Conservation (phyloP, 495 filamentous ascomycete genomes). For the Hypoxylon crocopeplum region DNA sequence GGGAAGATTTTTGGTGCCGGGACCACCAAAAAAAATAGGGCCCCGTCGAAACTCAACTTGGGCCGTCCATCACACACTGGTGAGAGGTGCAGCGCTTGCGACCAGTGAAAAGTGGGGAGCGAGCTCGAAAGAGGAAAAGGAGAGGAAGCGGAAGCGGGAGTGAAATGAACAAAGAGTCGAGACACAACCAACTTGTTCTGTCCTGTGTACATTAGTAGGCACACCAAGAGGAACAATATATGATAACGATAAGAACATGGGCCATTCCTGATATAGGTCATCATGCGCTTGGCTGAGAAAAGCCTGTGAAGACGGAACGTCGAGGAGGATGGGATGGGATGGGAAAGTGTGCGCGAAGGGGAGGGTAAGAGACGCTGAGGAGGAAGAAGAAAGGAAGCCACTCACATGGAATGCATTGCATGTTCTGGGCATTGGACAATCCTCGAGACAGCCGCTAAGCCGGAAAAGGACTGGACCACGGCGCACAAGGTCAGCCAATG, state of each 20-base stretch:
- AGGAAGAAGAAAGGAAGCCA: constrained; percentile 25
- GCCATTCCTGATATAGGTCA: constrained; percentile 18
- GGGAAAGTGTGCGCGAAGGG: constrained; percentile 32
- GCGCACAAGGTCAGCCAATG: constrained; percentile 22
- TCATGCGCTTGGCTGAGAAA: constrained; percentile 24
- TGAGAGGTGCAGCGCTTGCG: constrained; percentile 22
- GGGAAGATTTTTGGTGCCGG: constrained; percentile 24
- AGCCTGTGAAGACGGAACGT: constrained; percentile 1
- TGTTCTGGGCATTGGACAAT: constrained; percentile 26
- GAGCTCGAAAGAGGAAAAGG: constrained; percentile 23
- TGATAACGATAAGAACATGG: constrained; percentile 35
- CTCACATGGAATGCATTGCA: constrained; percentile 28
- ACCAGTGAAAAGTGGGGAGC: constrained; percentile 28
- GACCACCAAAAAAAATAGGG: constrained; percentile 27
- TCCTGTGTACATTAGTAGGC: constrained; percentile 35
- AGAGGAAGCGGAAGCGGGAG: constrained; percentile 40
- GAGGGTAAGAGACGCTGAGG: constrained; percentile 27
- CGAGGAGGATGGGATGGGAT: constrained; percentile 11
- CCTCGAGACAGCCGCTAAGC: constrained; percentile 20
- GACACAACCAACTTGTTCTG: constrained; percentile 42
- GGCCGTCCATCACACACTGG: constrained; percentile 13
- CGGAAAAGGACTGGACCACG: constrained; percentile 14
- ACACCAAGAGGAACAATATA: constrained; percentile 30
- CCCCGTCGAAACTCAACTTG: constrained; percentile 29
- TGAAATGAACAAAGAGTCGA: constrained; percentile 38